Conservation (phyloP, 2,329 filamentous ascomycete genomes). For the Diaporthe humulicola region DNA sequence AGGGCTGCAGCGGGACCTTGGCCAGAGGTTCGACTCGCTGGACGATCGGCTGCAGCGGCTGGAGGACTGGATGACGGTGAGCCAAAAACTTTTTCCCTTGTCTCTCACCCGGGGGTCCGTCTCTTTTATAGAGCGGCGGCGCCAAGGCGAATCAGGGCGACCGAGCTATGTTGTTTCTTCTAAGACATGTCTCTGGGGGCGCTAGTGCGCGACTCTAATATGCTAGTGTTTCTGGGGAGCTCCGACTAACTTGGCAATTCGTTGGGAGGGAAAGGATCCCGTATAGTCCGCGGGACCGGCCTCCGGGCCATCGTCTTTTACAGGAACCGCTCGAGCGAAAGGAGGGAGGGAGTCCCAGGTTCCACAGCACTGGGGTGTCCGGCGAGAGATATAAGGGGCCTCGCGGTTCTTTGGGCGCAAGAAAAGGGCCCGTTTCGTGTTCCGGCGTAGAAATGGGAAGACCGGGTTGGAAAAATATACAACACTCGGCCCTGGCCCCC, state of each 20-base stretch:
- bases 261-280: constrained; percentile 10
- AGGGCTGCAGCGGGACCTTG: constrained; percentile 33
- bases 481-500: neutral
- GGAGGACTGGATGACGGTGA: constrained; percentile 34
- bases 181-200: constrained; percentile 21
- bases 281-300: constrained; percentile 2
- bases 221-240: neutral
- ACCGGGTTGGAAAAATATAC: neutral
- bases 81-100: neutral
- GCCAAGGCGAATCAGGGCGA: neutral
- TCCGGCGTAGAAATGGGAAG: neutral
- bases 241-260: constrained; percentile 1
- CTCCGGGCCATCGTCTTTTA: neutral
- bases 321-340: neutral
- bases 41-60: constrained; percentile 39
- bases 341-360: constrained; percentile 17
- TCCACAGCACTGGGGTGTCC: constrained; percentile 28
- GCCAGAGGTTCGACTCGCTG: constrained; percentile 33
- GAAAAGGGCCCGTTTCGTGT: neutral
- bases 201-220: constrained; percentile 28
- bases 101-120: neutral
- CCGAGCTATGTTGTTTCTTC: constrained; percentile 10
- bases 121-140: neutral
- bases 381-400: neutral
- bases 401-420: too few relatives aligned